Evolutionary conservation across 2,329 filamentous ascomycete genomes (phyloP).

Genomic region (Paraconiothyrium brasiliense): DNA sequence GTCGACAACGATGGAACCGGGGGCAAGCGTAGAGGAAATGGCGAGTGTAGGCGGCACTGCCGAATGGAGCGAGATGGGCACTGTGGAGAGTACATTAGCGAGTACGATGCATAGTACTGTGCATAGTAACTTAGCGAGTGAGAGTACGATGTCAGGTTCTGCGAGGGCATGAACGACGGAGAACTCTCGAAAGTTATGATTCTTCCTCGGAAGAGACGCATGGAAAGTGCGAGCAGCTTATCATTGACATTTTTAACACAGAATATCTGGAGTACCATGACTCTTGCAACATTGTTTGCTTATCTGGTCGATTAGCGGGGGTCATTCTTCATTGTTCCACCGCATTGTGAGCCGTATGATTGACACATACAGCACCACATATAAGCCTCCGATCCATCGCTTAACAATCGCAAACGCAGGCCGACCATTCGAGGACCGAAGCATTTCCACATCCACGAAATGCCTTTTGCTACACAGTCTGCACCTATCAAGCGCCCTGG

Average conservation of each 20-base stretch:
- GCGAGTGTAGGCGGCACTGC: background rate
- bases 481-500: background rate
- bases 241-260: no score
- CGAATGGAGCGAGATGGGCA: background rate
- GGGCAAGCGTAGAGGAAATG: constrained; percentile 1
- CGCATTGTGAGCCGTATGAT: no score
- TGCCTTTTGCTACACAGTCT: background rate
- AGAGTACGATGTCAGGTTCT: background rate
- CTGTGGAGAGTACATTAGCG: constrained; percentile 1
- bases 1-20: background rate
- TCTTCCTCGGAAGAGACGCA: background rate
- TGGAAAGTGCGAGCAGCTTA: no score
- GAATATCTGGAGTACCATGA: no score
- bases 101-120: background rate
- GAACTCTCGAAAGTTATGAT: background rate
- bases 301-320: no score
- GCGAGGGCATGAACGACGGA: background rate
- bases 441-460: background rate
- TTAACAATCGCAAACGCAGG: no score
- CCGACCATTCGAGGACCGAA: no score
- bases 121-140: background rate
- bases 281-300: no score
- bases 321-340: no score
- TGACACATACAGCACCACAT: no score
- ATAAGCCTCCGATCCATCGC: no score